Evolutionary conservation across 2,329 filamentous ascomycete genomes (phyloP).

Genomic region (Alternaria arborescens): DNA sequence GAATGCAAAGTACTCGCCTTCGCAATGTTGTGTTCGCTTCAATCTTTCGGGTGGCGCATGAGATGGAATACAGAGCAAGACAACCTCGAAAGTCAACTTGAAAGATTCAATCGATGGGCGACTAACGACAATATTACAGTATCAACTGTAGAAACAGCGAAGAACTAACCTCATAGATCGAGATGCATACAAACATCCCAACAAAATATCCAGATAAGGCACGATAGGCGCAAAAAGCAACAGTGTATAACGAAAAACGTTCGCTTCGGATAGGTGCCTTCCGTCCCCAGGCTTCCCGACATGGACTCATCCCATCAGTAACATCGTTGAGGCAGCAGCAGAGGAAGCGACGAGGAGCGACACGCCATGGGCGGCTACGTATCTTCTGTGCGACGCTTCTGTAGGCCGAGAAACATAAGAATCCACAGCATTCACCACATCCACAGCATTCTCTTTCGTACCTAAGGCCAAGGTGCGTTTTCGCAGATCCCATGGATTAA

Average conservation of each 20-base stretch:
- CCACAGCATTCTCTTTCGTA: not conserved
- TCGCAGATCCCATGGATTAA: conserved; percentile 4
- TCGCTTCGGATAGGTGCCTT: not conserved
- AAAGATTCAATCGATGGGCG: not conserved
- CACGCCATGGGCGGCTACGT: conserved; percentile 1
- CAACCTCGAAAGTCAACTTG: not conserved
- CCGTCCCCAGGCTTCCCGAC: not conserved
- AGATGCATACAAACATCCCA: not conserved
- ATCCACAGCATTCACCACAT: not conserved
- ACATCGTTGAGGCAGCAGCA: not conserved
- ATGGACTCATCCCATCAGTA: not conserved
- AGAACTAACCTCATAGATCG: not conserved
- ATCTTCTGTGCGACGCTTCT: not conserved
- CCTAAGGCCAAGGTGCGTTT: not conserved
- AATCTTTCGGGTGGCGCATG: not conserved
- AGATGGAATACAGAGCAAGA: not conserved
- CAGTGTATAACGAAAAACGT: conserved; percentile 3
- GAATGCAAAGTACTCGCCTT: not conserved
- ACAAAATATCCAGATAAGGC: conserved; percentile 1
- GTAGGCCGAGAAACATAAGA: not conserved
- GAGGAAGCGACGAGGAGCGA: not conserved
- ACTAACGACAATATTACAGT: not conserved
- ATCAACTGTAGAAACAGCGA: not conserved
- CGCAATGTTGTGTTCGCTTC: not conserved
- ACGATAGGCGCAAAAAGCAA: conserved; percentile 1